phyloP scores from a whole-genome alignment of 495 filamentous ascomycete species.

The Symbiotaphrina buchneri region DNA sequence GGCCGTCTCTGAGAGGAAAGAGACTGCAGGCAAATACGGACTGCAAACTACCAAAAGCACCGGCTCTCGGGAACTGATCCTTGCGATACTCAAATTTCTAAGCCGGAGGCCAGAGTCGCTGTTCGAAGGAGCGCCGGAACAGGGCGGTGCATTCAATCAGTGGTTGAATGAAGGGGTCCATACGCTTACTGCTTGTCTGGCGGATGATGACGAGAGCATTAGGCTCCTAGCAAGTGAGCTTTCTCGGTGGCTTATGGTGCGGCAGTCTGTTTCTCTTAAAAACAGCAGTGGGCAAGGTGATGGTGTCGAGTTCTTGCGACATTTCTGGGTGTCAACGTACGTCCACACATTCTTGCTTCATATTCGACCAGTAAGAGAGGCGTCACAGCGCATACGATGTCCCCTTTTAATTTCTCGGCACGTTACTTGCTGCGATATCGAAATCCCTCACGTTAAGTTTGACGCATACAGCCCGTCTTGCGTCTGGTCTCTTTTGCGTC shows the following conservation, averaged over 20 bases:
- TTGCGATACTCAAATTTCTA: not conserved
- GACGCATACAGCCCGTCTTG: no score
- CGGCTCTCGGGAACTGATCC: constrained; percentile 22
- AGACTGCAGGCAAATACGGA: no score
- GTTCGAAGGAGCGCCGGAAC: not conserved
- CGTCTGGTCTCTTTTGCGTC: no score
- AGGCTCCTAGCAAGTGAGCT: not conserved
- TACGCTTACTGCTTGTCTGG: not conserved
- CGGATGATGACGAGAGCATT: not conserved
- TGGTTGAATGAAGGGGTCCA: not conserved
- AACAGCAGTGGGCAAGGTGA: not conserved
- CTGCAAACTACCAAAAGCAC: no score
- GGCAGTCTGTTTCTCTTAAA: not conserved
- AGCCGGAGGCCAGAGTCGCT: not conserved
- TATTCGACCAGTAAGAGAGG: no score
- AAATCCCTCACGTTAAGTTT: no score
- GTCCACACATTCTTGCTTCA: constrained; percentile 9
- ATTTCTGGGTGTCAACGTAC: constrained; percentile 31
- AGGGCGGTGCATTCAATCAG: not conserved
- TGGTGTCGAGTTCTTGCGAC: no score
- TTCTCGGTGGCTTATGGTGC: no score
- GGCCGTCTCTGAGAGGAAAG: not conserved
- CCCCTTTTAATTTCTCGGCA: no score
- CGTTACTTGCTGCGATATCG: no score
- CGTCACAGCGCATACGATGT: no score